Evolutionary conservation across 2,329 filamentous ascomycete genomes (phyloP).

Genomic region (Ramichloridium luteum): DNA sequence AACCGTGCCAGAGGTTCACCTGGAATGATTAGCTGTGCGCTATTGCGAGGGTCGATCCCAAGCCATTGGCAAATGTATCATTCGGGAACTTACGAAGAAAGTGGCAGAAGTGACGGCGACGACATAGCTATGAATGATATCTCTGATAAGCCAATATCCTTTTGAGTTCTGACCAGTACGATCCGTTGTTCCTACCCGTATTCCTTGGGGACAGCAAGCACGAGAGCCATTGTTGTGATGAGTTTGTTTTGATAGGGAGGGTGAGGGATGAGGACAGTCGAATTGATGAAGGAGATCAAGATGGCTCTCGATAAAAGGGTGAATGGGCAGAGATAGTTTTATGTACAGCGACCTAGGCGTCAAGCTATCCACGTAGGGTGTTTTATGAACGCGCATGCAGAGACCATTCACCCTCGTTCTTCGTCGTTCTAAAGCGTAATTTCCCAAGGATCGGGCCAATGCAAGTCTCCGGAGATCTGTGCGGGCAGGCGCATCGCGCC

Average conservation of each 20-base stretch:
- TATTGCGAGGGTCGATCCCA: too few species aligned
- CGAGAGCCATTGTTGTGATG: constrained; percentile 9
- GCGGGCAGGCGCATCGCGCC: too few species aligned
- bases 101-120: constrained; percentile 42
- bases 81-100: constrained; percentile 29
- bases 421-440: too few species aligned
- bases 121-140: constrained; percentile 36
- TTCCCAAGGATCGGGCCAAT: too few species aligned
- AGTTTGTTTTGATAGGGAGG: not conserved
- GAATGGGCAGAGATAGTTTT: too few species aligned
- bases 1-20: constrained; percentile 41
- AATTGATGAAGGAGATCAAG: not conserved
- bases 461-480: too few species aligned
- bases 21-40: constrained; percentile 8
- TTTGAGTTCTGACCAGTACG: not conserved
- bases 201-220: constrained; percentile 34
- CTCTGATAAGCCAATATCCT: constrained; percentile 3
- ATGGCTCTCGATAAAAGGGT: not conserved
- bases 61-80: too few species aligned
- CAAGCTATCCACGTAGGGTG: too few species aligned
- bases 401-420: too few species aligned
- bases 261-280: too few species aligned
- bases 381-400: too few species aligned
- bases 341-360: too few species aligned
- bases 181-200: constrained; percentile 32